These are phyloP conservation scores for Thalassiosira mediterranea DNA, from an alignment of 352 stramenopile genomes.

Conservation along the genomic window DNA sequence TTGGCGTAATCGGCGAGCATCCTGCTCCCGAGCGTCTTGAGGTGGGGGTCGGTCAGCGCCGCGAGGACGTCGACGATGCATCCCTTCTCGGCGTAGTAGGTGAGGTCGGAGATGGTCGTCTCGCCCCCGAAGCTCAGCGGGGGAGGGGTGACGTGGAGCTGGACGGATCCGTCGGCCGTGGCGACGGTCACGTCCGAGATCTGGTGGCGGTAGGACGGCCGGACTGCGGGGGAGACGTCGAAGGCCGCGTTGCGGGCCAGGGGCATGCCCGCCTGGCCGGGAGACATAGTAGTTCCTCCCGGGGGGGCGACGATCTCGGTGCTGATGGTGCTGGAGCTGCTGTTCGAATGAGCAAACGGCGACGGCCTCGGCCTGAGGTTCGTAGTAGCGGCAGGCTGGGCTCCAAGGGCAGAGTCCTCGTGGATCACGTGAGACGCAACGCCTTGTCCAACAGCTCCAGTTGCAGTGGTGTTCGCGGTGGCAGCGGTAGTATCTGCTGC, in stretches of 20 bases:
- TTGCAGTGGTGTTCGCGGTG: constrained; percentile 10
- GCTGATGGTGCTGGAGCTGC: background rate
- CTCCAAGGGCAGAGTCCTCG: constrained; percentile 5
- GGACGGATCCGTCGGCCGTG: constrained; percentile 15
- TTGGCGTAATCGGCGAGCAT: constrained; percentile 85
- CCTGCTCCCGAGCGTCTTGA: constrained; percentile 72
- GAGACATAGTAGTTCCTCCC: too few relatives aligned
- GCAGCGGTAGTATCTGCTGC: constrained; percentile 21
- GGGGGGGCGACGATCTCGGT: background rate
- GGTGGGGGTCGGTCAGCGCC: constrained; percentile 70
- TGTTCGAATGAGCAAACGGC: background rate
- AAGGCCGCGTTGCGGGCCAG: constrained; percentile 19
- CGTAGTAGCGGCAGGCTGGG: background rate
- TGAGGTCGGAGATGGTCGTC: constrained; percentile 78
- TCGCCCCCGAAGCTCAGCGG: constrained; percentile 65
- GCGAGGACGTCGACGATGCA: constrained; percentile 77
- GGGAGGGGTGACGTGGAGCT: constrained; percentile 13
- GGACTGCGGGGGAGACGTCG: constrained; percentile 6
- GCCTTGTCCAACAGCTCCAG: too few relatives aligned
- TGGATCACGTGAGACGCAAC: constrained; percentile 27
- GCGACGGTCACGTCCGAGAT: constrained; percentile 26
- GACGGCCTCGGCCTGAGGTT: constrained; percentile 1
- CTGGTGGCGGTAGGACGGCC: constrained; percentile 27
- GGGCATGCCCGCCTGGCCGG: too few relatives aligned
- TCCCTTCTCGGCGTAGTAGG: constrained; percentile 81